Percentiles rank a stretch among this genome's conserved stretches.
Conservation (phyloP, 2,329 filamentous ascomycete species). For the Bipolaris cookei region DNA sequence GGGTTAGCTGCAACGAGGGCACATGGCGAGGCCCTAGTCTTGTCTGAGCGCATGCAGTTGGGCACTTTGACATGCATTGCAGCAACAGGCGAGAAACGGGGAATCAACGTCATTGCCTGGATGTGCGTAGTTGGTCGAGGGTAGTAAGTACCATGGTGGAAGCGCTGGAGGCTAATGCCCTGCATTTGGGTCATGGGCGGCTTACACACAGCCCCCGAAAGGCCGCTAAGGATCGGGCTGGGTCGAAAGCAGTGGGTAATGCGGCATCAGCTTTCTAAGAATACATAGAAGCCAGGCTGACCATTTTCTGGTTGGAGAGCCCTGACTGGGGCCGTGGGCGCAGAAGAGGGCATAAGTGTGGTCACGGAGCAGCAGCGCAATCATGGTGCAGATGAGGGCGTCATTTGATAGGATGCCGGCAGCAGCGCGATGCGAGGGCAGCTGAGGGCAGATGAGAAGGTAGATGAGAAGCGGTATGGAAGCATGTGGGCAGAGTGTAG, state of each 20-base stretch:
- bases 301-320: slow-evolving; percentile 20
- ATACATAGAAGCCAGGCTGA: slow-evolving; percentile 31
- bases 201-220: slow-evolving; percentile 46
- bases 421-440: background rate
- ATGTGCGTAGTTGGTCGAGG: slow-evolving; percentile 8
- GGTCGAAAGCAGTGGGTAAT: slow-evolving; percentile 34
- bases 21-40: slow-evolving; percentile 9
- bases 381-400: background rate
- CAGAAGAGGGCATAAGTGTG: slow-evolving; percentile 11
- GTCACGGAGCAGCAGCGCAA: background rate
- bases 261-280: slow-evolving; percentile 49
- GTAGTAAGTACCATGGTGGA: slow-evolving; percentile 23
- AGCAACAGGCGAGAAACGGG: background rate
- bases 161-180: slow-evolving; percentile 27
- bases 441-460: background rate
- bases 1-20: background rate
- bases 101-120: slow-evolving; percentile 2
- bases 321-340: slow-evolving; percentile 8
- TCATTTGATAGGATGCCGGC: background rate
- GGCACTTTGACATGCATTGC: slow-evolving; percentile 3
- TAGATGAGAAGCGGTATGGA: background rate
- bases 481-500: background rate
- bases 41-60: slow-evolving; percentile 1
- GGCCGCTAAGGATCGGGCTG: slow-evolving; percentile 28
- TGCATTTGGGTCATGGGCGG: slow-evolving; percentile 32